Conservation (phyloP, 192 early-diverging fungal genomes). For the Podila epicladia region DNA sequence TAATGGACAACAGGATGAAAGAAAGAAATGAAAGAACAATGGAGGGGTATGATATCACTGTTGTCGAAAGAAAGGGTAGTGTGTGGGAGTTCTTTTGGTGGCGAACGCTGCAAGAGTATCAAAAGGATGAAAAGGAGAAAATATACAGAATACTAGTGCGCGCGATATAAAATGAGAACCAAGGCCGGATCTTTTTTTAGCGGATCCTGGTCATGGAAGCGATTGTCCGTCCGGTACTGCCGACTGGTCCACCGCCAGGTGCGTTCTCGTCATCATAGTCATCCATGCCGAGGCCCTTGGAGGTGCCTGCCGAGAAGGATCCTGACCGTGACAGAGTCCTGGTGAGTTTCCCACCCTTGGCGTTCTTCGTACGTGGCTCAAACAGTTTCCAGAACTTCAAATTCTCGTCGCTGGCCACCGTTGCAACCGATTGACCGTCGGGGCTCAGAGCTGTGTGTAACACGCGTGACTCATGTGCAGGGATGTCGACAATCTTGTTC, state of each 20-base stretch:
- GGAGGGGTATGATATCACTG: too few relatives aligned
- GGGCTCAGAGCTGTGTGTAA: constrained; percentile 92
- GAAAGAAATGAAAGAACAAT: too few relatives aligned
- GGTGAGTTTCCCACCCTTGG: constrained; percentile 13
- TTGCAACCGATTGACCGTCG: constrained; percentile 92
- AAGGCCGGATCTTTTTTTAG: neutral
- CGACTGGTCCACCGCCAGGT: constrained; percentile 1
- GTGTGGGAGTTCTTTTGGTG: too few relatives aligned
- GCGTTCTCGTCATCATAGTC: constrained; percentile 16
- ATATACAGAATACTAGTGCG: neutral
- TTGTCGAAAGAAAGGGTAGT: too few relatives aligned
- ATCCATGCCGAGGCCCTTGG: constrained; percentile 9
- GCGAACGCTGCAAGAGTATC: too few relatives aligned
- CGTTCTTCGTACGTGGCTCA: constrained; percentile 50
- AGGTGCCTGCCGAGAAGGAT: constrained; percentile 7
- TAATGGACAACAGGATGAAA: too few relatives aligned
- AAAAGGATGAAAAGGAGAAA: neutral
- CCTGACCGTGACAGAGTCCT: constrained; percentile 5
- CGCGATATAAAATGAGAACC: neutral
- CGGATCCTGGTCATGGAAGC: constrained; percentile 28
- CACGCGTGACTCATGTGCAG: constrained; percentile 88
- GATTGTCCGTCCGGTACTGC: constrained; percentile 16
- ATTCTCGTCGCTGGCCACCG: constrained; percentile 93
- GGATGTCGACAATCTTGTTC: constrained; percentile 77
- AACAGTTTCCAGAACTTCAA: constrained; percentile 97